phyloP scores from a whole-genome alignment of 768 basidiomycete species.

The Leucosporidium yakuticum region DNA sequence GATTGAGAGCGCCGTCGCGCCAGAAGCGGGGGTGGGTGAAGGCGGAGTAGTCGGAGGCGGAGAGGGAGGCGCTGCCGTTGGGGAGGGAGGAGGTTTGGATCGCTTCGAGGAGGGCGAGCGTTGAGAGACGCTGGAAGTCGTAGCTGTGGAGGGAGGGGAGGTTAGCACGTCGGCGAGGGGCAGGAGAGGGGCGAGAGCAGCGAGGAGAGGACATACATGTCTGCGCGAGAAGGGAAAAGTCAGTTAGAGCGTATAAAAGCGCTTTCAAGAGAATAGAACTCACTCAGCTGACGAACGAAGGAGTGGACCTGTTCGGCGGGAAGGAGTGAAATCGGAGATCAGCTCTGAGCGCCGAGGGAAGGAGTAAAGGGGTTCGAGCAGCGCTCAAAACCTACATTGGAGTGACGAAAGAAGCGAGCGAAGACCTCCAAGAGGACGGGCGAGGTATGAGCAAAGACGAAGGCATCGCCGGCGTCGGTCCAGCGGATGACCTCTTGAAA shows the following conservation, averaged over 20 bases:
- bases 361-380: too few species aligned
- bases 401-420: slow-evolving; percentile 23
- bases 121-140: slow-evolving; percentile 18
- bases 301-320: slow-evolving; percentile 5
- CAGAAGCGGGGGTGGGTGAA: slow-evolving; percentile 30
- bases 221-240: neutral
- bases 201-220: slow-evolving; percentile 4
- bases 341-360: too few species aligned
- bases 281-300: slow-evolving; percentile 30
- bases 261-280: neutral
- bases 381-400: neutral
- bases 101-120: slow-evolving; percentile 18
- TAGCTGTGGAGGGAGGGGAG: neutral
- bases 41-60: slow-evolving; percentile 18
- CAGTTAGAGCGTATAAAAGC: neutral
- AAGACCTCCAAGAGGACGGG: slow-evolving; percentile 1
- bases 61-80: neutral
- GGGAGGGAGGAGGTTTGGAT: neutral
- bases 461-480: slow-evolving; percentile 10
- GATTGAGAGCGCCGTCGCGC: neutral
- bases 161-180: neutral
- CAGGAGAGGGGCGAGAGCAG: slow-evolving; percentile 5
- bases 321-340: too few species aligned
- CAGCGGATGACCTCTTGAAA: slow-evolving; percentile 14
- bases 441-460: slow-evolving; percentile 19